A percentile compares a stretch with the other conserved stretches of the same genome.
Evolutionary conservation across 1,284 basidiomycete genomes (phyloP).

Genomic region (Austroboletus novae-zelandiae): DNA sequence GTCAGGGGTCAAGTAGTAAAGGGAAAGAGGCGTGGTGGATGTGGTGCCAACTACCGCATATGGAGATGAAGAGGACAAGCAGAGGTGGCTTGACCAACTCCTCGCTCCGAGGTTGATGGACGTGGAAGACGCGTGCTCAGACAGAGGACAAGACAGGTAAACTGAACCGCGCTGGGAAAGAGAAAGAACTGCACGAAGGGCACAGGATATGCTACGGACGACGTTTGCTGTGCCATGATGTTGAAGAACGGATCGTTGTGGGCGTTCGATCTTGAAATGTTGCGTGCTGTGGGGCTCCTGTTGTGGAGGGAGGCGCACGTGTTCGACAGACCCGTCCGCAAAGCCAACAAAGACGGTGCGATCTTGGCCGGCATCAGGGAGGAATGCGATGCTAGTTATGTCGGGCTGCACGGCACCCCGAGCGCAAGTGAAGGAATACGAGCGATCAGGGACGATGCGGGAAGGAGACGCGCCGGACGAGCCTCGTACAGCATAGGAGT

Average conservation of each 20-base stretch:
- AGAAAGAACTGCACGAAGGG: conserved; percentile 46
- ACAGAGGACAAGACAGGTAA: conserved; percentile 37
- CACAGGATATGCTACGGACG: conserved; percentile 53
- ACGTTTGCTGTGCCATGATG: conserved; percentile 41
- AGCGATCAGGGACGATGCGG: conserved; percentile 44
- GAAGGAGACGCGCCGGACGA: conserved; percentile 38
- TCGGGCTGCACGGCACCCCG: conserved; percentile 38
- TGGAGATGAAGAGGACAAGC: conserved; percentile 45
- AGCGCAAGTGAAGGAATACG: conserved; percentile 37
- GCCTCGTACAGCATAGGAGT: conserved; percentile 54
- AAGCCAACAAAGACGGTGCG: conserved; percentile 58
- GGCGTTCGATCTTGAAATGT: conserved; percentile 18
- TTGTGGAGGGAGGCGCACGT: conserved; percentile 36
- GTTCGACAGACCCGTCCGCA: conserved; percentile 57
- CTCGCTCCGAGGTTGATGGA: conserved; percentile 46
- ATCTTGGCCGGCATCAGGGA: conserved; percentile 49
- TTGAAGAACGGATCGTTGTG: conserved; percentile 26
- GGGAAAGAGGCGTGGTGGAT: conserved; percentile 51
- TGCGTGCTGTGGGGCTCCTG: conserved; percentile 1
- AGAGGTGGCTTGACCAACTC: conserved; percentile 63
- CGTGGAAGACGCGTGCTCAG: conserved; percentile 25
- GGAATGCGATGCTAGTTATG: conserved; percentile 51
- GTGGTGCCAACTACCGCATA: conserved; percentile 69
- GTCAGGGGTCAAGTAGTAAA: conserved; percentile 52
- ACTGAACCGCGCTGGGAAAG: conserved; percentile 56